These are phyloP conservation scores for Paulownia fortunei DNA, from an alignment of 257 asterid genomes.

Conservation along the genomic window DNA sequence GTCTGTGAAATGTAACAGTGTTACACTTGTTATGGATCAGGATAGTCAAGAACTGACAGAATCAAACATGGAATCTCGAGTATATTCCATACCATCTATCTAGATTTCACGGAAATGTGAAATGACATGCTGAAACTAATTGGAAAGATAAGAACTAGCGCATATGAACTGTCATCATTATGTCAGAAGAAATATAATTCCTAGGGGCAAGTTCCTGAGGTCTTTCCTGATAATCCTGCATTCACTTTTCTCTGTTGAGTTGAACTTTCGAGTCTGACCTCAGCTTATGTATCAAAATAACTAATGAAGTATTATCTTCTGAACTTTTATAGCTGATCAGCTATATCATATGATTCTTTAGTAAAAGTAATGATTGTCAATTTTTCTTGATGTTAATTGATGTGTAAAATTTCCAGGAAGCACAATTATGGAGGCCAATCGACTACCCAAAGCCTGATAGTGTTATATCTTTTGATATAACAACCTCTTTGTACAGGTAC, in stretches of 20 bases:
- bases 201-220: background rate
- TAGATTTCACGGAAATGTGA: background rate
- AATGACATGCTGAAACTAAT: background rate
- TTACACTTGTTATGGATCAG: background rate
- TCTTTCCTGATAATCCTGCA: background rate
- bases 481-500: constrained; percentile 89
- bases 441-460: constrained; percentile 95
- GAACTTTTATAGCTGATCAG: background rate
- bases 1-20: background rate
- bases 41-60: background rate
- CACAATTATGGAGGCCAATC: constrained; percentile 58
- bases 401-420: constrained; percentile 65
- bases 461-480: constrained; percentile 77
- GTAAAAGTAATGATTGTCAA: background rate
- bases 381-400: constrained; percentile 19
- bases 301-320: background rate
- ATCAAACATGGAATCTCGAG: constrained; percentile 4
- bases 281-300: background rate
- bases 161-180: background rate
- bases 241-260: background rate
- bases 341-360: background rate
- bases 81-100: background rate
- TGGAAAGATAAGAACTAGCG: background rate
- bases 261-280: background rate
- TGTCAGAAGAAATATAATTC: background rate